Evolutionary conservation across 352 stramenopile species (phyloP).

Genomic region (Phytophthora crassamura): DNA sequence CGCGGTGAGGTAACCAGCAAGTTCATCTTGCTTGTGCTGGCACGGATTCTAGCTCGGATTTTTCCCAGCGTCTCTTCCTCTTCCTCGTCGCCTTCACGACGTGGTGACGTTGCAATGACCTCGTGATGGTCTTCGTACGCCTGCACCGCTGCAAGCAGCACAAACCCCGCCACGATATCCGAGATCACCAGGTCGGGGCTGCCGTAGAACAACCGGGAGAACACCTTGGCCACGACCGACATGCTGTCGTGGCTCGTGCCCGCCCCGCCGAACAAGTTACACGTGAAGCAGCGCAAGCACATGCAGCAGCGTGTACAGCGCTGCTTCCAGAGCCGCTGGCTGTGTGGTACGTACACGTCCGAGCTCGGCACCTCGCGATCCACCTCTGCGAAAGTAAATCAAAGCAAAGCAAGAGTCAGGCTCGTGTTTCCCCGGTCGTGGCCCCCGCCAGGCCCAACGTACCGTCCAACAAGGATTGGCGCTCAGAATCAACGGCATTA

Average conservation of each 20-base stretch:
- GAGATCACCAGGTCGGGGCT: conserved; percentile 89
- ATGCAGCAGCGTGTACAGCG: conserved; percentile 79
- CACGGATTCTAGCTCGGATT: conserved; percentile 53
- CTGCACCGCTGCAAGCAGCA: conserved; percentile 82
- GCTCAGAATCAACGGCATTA: conserved; percentile 78
- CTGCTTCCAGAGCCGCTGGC: conserved; percentile 73
- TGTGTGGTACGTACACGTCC: conserved; percentile 85
- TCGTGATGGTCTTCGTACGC: conserved; percentile 72
- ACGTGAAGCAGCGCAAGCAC: conserved; percentile 87
- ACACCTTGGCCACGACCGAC: conserved; percentile 87
- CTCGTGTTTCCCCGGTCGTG: neutral
- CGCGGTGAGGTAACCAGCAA: conserved; percentile 8
- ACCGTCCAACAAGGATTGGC: conserved; percentile 81
- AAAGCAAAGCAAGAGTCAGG: conserved; percentile 17
- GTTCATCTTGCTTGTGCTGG: conserved; percentile 33
- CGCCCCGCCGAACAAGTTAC: conserved; percentile 85
- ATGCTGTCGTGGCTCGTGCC: conserved; percentile 89
- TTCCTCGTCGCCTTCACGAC: conserved; percentile 42
- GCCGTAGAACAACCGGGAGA: conserved; percentile 87
- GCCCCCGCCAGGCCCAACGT: conserved; percentile 28
- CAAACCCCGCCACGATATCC: conserved; percentile 87
- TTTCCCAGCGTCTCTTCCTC: conserved; percentile 57
- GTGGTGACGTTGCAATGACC: conserved; percentile 32
- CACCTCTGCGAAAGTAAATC: conserved; percentile 42
- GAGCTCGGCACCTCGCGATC: conserved; percentile 72